A percentile compares a stretch with the other conserved stretches of the same genome.
phyloP scores from a whole-genome alignment of 495 filamentous ascomycete genomes.

The Platismatia glauca region DNA sequence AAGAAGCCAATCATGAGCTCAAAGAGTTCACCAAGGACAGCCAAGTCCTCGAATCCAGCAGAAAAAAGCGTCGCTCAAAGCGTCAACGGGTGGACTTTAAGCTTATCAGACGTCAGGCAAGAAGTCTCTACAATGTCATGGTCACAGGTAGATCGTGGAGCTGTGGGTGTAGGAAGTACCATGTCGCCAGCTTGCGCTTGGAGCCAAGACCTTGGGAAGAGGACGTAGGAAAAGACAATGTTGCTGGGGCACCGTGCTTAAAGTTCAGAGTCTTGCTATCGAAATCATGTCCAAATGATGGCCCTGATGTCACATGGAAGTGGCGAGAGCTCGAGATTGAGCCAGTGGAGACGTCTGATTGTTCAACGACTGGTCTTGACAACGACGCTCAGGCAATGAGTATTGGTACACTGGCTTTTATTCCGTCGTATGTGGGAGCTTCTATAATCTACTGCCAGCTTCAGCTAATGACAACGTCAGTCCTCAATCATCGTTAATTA shows the following conservation, averaged over 20 bases:
- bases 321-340: slow-evolving; percentile 1
- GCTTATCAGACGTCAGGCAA: slow-evolving; percentile 13
- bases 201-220: slow-evolving; percentile 13
- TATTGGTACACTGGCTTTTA: background rate
- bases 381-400: background rate
- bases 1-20: slow-evolving; percentile 18
- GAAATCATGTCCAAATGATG: background rate
- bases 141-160: slow-evolving; percentile 20
- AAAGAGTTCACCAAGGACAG: slow-evolving; percentile 14
- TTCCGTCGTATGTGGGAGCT: background rate
- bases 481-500: background rate
- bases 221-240: background rate
- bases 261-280: background rate
- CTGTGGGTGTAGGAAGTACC: slow-evolving; percentile 20
- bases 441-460: background rate
- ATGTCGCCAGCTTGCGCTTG: slow-evolving; percentile 21
- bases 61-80: slow-evolving; percentile 7
- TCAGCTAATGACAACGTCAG: background rate
- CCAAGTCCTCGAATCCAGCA: slow-evolving; percentile 16
- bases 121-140: slow-evolving; percentile 17
- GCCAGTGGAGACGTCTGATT: background rate
- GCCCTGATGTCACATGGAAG: background rate
- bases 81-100: background rate
- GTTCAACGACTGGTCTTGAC: background rate
- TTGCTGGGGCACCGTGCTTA: background rate